Conservation (phyloP, 2,329 filamentous ascomycete genomes). For the Ceratocystis huliohia region DNA sequence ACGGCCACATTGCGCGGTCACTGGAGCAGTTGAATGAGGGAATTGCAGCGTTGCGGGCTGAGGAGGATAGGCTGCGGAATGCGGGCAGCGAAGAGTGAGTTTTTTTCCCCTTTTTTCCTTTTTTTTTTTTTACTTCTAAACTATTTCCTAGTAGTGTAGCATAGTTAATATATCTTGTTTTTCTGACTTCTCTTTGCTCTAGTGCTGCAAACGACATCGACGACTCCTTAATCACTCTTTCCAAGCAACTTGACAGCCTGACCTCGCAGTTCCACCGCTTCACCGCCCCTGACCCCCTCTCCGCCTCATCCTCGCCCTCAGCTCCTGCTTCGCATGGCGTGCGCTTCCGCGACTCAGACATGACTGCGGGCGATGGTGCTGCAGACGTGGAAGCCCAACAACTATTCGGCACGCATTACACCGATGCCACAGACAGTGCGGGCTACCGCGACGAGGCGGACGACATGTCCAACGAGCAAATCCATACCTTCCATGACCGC, state of each 20-base stretch:
- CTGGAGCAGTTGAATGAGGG: conserved; percentile 77
- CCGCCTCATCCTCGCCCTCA: conserved; percentile 39
- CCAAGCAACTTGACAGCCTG: conserved; percentile 63
- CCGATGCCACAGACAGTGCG: conserved; percentile 46
- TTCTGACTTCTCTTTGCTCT: not conserved
- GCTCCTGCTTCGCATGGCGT: conserved; percentile 51
- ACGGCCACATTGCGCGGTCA: conserved; percentile 78
- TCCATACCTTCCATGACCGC: conserved; percentile 70
- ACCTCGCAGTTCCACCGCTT: conserved; percentile 67
- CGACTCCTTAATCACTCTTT: conserved; percentile 56
- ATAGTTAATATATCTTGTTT: not conserved
- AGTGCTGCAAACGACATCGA: conserved; percentile 39
- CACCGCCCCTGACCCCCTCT: conserved; percentile 39
- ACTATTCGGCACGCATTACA: conserved; percentile 46
- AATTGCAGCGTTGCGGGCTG: conserved; percentile 54
- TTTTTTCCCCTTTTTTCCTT: not conserved
- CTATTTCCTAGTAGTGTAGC: not conserved
- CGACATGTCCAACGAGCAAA: conserved; percentile 64
- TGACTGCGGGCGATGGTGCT: conserved; percentile 24
- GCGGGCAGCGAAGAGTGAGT: conserved; percentile 50
- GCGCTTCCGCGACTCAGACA: conserved; percentile 62
- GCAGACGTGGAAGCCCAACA: conserved; percentile 32
- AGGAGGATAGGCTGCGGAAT: conserved; percentile 51
- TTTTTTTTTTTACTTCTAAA: not conserved
- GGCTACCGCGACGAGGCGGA: conserved; percentile 49